Evolutionary conservation across 805 yeast species (phyloP).

Genomic region (Candida insectorum): DNA sequence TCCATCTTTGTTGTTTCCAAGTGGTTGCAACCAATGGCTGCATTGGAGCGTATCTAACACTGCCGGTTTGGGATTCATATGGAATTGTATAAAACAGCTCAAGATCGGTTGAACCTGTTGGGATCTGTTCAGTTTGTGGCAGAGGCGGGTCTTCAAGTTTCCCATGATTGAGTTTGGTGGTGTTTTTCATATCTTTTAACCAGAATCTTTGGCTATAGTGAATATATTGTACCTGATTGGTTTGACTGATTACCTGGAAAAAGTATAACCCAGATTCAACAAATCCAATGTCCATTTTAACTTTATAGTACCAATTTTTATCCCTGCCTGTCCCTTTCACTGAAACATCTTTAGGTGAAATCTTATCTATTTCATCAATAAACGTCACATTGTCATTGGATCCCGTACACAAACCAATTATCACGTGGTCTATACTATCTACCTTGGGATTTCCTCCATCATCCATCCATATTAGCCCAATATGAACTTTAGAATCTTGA

Average conservation of each 20-base stretch:
- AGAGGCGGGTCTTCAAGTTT: slow-evolving; percentile 8
- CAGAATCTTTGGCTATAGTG: slow-evolving; percentile 12
- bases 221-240: slow-evolving; percentile 4
- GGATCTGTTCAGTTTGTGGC: slow-evolving; percentile 1
- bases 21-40: slow-evolving; percentile 4
- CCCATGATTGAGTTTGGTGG: slow-evolving; percentile 6
- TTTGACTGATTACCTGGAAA: slow-evolving; percentile 11
- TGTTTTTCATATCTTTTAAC: slow-evolving; percentile 4
- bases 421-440: slow-evolving; percentile 2
- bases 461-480: slow-evolving; percentile 8
- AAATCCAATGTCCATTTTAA: background rate
- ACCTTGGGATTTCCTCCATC: slow-evolving; percentile 8
- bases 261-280: slow-evolving; percentile 12
- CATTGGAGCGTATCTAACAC: slow-evolving; percentile 14
- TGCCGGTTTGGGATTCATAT: slow-evolving; percentile 11
- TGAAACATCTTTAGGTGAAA: background rate
- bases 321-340: background rate
- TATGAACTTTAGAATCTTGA: slow-evolving; percentile 1
- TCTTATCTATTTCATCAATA: slow-evolving; percentile 2
- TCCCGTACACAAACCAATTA: slow-evolving; percentile 10
- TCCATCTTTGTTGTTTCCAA: slow-evolving; percentile 8
- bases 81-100: slow-evolving; percentile 11
- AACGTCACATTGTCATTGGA: slow-evolving; percentile 8
- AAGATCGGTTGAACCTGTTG: slow-evolving; percentile 1
- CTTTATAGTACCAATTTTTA: slow-evolving; percentile 4